Evolutionary conservation across 768 basidiomycete species (phyloP).

Genomic region (Russula olivacea): DNA sequence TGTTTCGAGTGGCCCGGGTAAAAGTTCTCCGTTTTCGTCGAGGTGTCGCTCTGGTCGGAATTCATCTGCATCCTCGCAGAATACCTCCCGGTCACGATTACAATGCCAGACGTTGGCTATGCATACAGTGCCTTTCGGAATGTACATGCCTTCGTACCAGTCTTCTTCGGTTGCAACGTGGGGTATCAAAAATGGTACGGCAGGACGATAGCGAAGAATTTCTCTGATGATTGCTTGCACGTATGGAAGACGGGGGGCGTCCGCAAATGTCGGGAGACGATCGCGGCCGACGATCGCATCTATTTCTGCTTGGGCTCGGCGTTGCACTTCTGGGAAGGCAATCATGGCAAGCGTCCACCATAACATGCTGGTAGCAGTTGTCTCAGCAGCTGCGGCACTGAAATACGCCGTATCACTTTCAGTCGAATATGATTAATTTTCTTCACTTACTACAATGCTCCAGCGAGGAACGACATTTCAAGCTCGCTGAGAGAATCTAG

Average conservation of each 20-base stretch:
- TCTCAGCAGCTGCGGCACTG: slow-evolving; percentile 15
- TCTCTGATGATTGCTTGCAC: slow-evolving; percentile 24
- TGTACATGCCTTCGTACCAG: slow-evolving; percentile 29
- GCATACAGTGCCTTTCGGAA: slow-evolving; percentile 35
- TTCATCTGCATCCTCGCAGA: slow-evolving; percentile 16
- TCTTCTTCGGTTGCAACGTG: slow-evolving; percentile 27
- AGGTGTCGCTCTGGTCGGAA: slow-evolving; percentile 26
- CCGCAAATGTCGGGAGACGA: slow-evolving; percentile 20
- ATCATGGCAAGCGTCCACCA: slow-evolving; percentile 24
- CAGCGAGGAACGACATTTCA: slow-evolving; percentile 21
- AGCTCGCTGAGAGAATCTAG: slow-evolving; percentile 4
- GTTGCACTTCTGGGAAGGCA: slow-evolving; percentile 20
- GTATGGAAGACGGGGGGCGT: slow-evolving; percentile 22
- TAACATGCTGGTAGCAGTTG: not conserved
- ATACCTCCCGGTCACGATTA: slow-evolving; percentile 6
- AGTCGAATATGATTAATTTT: too few relatives aligned
- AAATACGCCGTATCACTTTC: too few relatives aligned
- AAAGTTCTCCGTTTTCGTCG: not conserved
- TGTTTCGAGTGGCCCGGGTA: not conserved
- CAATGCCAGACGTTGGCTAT: slow-evolving; percentile 27
- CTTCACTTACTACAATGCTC: slow-evolving; percentile 13
- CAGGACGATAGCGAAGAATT: slow-evolving; percentile 6
- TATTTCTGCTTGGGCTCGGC: slow-evolving; percentile 24
- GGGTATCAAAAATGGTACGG: too few relatives aligned
- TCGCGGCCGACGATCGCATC: slow-evolving; percentile 22